Evolutionary conservation across 352 stramenopile genomes (phyloP), one percentile per base, ranked within the genome.

Genomic region (Phytophthora pisi): DNA sequence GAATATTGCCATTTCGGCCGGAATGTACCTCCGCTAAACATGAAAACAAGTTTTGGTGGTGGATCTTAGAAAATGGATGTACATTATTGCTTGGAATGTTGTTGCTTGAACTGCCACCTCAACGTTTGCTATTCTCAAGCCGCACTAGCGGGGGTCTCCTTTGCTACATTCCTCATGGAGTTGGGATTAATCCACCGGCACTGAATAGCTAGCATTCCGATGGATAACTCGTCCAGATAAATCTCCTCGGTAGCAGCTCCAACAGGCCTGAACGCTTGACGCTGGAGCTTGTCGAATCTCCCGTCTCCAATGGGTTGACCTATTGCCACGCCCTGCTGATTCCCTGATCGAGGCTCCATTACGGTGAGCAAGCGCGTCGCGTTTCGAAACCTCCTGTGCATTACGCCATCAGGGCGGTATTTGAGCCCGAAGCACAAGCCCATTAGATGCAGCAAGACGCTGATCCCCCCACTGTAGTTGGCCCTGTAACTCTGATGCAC

Each of bases 141-240:
- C 13, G 58, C 58, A 34, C n/a, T 57, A 16, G 58, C 49, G 16
- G 38, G 4, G 10, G 13, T 57, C 28, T 50, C 30, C 58, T 57
- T 65, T 18, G 36, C 28, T 20, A 31, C 28, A 28, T 51, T 15
- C 46, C 51, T 57, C 11, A 28, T 51, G 1, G 57, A 26, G 1
- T 13, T 52, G 26, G 65, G 62, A 13, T 63, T 54, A 36, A 77
- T 77, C 69, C 69, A 77, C 49, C 50, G 52, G 24, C 59, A 71
- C 18, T 60, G 51, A 20, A 70, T 26, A 7, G 34, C 43, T 1
- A 77, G 51, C 23, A 57, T 30, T 9, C 66, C 54, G 11, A 70
- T 42, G 31, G 64, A 65, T 34, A 54, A 7, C 3, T 66, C 56
- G 51, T 77, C 69, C 9, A 66, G 28, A 26, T 56, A 45, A 13